Evolutionary conservation across 306 rosid genomes (phyloP).

Genomic region (Quercus gilva): DNA sequence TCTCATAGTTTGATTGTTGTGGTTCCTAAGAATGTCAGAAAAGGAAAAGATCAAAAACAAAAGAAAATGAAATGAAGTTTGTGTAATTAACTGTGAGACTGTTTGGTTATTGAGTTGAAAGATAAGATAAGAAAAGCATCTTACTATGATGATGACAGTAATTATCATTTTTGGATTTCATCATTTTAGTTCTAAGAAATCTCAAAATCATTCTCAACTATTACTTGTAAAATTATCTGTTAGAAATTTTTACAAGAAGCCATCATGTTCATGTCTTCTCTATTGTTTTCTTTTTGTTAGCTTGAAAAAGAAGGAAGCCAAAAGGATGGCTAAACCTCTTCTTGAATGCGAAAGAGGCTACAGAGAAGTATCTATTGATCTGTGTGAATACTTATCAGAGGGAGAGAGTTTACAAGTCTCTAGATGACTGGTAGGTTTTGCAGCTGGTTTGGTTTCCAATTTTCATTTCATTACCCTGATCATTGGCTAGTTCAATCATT

Average conservation of each 20-base stretch:
- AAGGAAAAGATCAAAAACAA: too few species aligned
- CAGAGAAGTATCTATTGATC: slow-evolving; percentile 87
- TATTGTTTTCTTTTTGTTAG: slow-evolving; percentile 33
- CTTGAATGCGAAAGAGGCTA: slow-evolving; percentile 84
- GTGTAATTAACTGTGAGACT: too few species aligned
- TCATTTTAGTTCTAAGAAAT: not conserved
- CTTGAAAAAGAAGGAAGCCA: slow-evolving; percentile 74
- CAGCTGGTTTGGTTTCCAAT: slow-evolving; percentile 15
- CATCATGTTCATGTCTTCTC: not conserved
- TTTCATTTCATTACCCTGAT: slow-evolving; percentile 1
- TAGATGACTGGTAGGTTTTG: slow-evolving; percentile 91
- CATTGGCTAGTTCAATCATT: not conserved
- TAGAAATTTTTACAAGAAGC: not conserved
- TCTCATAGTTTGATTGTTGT: too few species aligned
- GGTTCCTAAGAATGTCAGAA: too few species aligned
- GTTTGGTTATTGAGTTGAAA: too few species aligned
- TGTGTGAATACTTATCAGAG: slow-evolving; percentile 94
- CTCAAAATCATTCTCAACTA: not conserved
- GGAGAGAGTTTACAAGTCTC: slow-evolving; percentile 94
- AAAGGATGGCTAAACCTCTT: slow-evolving; percentile 63
- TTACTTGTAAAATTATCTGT: not conserved
- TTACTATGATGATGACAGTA: too few species aligned
- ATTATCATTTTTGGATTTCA: not conserved
- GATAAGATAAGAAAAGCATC: too few species aligned
- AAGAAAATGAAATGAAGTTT: too few species aligned